Percentiles rank a stretch among this genome's conserved stretches.
Evolutionary conservation across 352 stramenopile genomes (phyloP).

Genomic region (Aphanomyces astaci): DNA sequence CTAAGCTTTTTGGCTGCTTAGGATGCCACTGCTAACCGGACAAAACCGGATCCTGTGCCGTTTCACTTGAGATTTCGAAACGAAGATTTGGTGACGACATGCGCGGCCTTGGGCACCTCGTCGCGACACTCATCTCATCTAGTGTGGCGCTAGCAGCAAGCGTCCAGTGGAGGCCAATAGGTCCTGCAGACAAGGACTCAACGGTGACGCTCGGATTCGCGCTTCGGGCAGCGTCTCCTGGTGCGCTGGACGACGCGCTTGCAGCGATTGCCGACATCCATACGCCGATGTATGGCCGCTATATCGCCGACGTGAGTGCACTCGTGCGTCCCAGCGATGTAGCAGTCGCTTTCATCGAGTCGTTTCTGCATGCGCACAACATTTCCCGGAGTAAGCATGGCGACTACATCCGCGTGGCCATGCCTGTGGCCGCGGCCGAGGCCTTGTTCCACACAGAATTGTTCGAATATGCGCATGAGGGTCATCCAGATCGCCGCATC

Average conservation of each 20-base stretch:
- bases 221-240: not conserved
- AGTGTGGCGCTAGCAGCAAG: not conserved
- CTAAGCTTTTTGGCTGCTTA: too few relatives aligned
- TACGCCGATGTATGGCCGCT: slow-evolving; percentile 45
- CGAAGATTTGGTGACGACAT: not conserved
- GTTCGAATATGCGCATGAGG: slow-evolving; percentile 40
- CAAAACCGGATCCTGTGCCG: not conserved
- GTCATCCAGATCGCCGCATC: slow-evolving; percentile 30
- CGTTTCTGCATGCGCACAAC: slow-evolving; percentile 23
- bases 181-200: not conserved
- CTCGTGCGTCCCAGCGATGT: slow-evolving; percentile 35
- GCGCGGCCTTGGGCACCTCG: not conserved
- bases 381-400: slow-evolving; percentile 27
- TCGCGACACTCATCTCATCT: not conserved
- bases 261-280: slow-evolving; percentile 36
- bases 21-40: not conserved
- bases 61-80: not conserved
- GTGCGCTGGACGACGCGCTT: slow-evolving; percentile 34
- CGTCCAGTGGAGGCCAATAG: not conserved
- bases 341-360: slow-evolving; percentile 24
- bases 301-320: slow-evolving; percentile 30
- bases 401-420: slow-evolving; percentile 40
- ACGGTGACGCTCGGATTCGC: slow-evolving; percentile 9
- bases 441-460: slow-evolving; percentile 48
- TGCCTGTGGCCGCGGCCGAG: slow-evolving; percentile 40